Percentiles rank a stretch among this genome's conserved stretches.
Conservation (phyloP, 495 filamentous ascomycete genomes). For the Penicillium herquei region DNA sequence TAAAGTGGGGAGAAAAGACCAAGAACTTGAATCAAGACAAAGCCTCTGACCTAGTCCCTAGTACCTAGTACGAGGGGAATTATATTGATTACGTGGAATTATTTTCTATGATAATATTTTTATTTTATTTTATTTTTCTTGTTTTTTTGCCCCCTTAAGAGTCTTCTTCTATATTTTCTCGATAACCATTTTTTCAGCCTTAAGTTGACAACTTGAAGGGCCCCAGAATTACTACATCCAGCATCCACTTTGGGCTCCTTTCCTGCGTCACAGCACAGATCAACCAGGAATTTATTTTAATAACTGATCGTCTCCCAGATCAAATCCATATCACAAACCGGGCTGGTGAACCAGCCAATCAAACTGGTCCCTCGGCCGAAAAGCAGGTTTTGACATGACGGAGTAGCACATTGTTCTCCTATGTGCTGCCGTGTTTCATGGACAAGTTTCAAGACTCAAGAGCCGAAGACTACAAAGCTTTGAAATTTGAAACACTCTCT, state of each 20-base stretch:
- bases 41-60: not conserved
- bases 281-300: not conserved
- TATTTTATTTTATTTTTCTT: not conserved
- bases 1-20: slow-evolving; percentile 9
- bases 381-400: slow-evolving; percentile 27
- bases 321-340: slow-evolving; percentile 14
- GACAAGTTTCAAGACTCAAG: not conserved
- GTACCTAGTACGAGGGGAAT: not conserved
- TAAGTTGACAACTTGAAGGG: too few relatives aligned
- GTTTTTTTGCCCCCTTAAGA: not conserved
- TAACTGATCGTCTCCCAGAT: not conserved
- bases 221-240: not conserved
- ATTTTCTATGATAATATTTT: not conserved
- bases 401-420: slow-evolving; percentile 4
- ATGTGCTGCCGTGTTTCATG: slow-evolving; percentile 11
- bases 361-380: slow-evolving; percentile 1
- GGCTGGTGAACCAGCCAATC: slow-evolving; percentile 29
- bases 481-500: not conserved
- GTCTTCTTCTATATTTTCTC: not conserved
- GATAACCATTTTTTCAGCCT: not conserved
- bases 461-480: slow-evolving; percentile 4
- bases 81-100: not conserved
- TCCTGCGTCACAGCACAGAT: not conserved
- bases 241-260: not conserved
- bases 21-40: not conserved